phyloP scores from a whole-genome alignment of 75 land plant genomes.

The Sequoia sempervirens region DNA sequence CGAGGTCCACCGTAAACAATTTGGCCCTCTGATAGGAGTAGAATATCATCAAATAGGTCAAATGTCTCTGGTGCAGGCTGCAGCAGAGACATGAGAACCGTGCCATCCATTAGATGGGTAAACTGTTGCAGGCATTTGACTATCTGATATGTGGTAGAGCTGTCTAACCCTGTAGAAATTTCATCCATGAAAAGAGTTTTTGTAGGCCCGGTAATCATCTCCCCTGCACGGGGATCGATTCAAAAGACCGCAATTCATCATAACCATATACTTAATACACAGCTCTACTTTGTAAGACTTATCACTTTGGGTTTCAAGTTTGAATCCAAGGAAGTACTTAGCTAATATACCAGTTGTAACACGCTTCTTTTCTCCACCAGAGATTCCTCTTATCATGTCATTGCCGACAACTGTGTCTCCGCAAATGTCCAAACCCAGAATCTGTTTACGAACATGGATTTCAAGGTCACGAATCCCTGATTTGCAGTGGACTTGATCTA shows the following conservation, averaged over 20 bases:
- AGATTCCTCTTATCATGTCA: slow-evolving; percentile 37
- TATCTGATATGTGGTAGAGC: slow-evolving; percentile 81
- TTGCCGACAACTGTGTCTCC: slow-evolving; percentile 38
- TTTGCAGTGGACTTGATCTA: neutral
- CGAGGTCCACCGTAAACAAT: slow-evolving; percentile 84
- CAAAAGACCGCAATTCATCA: neutral
- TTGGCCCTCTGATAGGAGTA: slow-evolving; percentile 73
- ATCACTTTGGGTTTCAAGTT: neutral
- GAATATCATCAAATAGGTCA: slow-evolving; percentile 76
- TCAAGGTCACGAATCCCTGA: neutral
- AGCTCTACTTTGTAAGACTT: neutral
- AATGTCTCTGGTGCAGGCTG: slow-evolving; percentile 97
- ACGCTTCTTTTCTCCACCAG: slow-evolving; percentile 42
- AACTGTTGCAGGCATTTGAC: slow-evolving; percentile 83
- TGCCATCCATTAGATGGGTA: slow-evolving; percentile 66
- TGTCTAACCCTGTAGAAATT: slow-evolving; percentile 84
- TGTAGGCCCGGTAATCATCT: too few species aligned
- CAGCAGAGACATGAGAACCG: slow-evolving; percentile 72
- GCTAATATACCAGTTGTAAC: slow-evolving; percentile 32
- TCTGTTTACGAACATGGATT: slow-evolving; percentile 15
- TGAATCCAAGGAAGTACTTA: neutral
- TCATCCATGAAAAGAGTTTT: slow-evolving; percentile 84
- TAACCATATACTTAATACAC: neutral
- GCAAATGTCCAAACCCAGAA: slow-evolving; percentile 36
- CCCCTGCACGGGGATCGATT: too few species aligned